phyloP scores from a whole-genome alignment of 345 rosid genomes.

The Hypericum androsaemum region DNA sequence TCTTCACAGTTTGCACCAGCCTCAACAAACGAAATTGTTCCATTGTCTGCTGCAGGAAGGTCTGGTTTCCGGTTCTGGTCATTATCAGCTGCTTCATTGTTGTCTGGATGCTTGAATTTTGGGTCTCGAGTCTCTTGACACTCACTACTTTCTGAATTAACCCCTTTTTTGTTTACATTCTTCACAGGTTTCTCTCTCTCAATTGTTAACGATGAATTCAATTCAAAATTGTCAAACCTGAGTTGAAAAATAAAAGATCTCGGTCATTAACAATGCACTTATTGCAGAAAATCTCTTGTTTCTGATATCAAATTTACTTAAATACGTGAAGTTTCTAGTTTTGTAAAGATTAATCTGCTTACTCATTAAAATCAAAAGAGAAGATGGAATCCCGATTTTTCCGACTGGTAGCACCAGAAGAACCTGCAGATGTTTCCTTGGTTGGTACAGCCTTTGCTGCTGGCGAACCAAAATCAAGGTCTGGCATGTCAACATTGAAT shows the following conservation, averaged over 20 bases:
- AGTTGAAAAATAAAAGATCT: constrained; percentile 15
- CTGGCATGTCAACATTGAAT: constrained; percentile 67
- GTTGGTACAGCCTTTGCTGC: constrained; percentile 36
- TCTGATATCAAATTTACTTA: too few relatives aligned
- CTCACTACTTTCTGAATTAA: constrained; percentile 25
- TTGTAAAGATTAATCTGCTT: constrained; percentile 11
- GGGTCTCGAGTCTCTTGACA: constrained; percentile 21
- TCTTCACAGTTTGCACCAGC: constrained; percentile 18
- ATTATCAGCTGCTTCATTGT: constrained; percentile 15
- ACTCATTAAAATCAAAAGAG: constrained; percentile 77
- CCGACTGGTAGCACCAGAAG: constrained; percentile 24
- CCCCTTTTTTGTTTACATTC: constrained; percentile 20
- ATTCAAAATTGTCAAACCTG: constrained; percentile 54
- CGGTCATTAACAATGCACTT: constrained; percentile 11
- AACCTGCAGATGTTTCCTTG: constrained; percentile 41
- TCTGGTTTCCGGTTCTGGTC: constrained; percentile 8
- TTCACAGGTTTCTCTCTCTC: constrained; percentile 29
- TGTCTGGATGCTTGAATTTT: constrained; percentile 16
- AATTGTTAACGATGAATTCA: constrained; percentile 28
- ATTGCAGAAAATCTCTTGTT: too few relatives aligned
- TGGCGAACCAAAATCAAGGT: constrained; percentile 65
- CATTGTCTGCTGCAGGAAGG: constrained; percentile 18
- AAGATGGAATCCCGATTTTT: constrained; percentile 41
- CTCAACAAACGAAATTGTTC: constrained; percentile 18
- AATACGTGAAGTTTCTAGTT: too few relatives aligned